Evolutionary conservation across 2,329 filamentous ascomycete genomes (phyloP).

Genomic region (Magnaporthiopsis poae): DNA sequence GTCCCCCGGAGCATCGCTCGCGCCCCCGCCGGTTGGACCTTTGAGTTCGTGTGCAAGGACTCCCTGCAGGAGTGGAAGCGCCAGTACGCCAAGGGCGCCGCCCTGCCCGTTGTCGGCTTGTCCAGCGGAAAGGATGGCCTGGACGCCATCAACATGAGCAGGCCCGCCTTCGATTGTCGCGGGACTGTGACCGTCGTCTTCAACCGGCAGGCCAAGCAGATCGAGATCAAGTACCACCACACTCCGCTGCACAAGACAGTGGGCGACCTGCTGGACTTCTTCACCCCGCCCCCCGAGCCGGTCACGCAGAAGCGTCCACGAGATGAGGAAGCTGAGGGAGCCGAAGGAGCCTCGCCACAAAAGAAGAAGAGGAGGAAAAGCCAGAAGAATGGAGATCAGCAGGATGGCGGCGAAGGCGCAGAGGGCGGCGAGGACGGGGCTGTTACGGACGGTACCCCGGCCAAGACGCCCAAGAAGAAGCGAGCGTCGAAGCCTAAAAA

Average conservation of each 20-base stretch:
- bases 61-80: slow-evolving; percentile 42
- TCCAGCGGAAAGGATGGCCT: slow-evolving; percentile 37
- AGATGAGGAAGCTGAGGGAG: slow-evolving; percentile 6
- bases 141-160: slow-evolving; percentile 37
- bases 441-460: not conserved
- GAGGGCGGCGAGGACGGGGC: slow-evolving; percentile 1
- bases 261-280: slow-evolving; percentile 35
- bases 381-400: not conserved
- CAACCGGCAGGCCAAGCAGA: slow-evolving; percentile 33
- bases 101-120: slow-evolving; percentile 34
- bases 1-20: slow-evolving; percentile 33
- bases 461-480: slow-evolving; percentile 3
- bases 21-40: slow-evolving; percentile 39
- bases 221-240: slow-evolving; percentile 47
- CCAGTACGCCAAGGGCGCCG: slow-evolving; percentile 31
- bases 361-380: slow-evolving; percentile 8
- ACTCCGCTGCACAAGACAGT: slow-evolving; percentile 49
- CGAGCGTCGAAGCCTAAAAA: slow-evolving; percentile 7
- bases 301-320: slow-evolving; percentile 10
- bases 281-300: slow-evolving; percentile 32
- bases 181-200: slow-evolving; percentile 42
- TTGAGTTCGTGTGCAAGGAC: slow-evolving; percentile 44
- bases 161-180: slow-evolving; percentile 51
- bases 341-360: not conserved
- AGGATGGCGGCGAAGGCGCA: slow-evolving; percentile 1